Percentiles rank a stretch among this genome's conserved stretches.
These are phyloP conservation scores for Shiraia bambusicola DNA, from an alignment of 2,329 filamentous ascomycete genomes.

Conservation along the genomic window DNA sequence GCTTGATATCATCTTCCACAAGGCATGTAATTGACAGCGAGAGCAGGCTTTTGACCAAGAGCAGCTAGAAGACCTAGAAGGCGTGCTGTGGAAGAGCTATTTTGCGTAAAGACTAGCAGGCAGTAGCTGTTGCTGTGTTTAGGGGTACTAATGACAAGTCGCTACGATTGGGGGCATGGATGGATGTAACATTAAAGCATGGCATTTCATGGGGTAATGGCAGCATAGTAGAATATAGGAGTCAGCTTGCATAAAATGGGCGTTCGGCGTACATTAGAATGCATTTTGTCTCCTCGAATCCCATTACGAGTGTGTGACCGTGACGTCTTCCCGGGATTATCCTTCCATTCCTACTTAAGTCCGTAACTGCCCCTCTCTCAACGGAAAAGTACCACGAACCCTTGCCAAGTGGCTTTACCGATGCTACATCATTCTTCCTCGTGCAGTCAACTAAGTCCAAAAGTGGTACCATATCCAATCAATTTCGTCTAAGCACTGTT, in stretches of 20 bases:
- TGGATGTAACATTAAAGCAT: slow-evolving; percentile 11
- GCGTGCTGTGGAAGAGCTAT: slow-evolving; percentile 99
- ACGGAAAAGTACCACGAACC: slow-evolving; percentile 10
- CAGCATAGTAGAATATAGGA: slow-evolving; percentile 5
- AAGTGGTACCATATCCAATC: neutral
- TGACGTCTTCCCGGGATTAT: too few relatives aligned
- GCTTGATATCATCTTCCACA: neutral
- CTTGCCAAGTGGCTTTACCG: neutral
- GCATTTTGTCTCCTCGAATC: neutral
- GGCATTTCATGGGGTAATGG: slow-evolving; percentile 1
- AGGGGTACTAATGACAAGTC: neutral
- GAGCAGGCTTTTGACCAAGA: slow-evolving; percentile 77
- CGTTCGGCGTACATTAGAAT: slow-evolving; percentile 1
- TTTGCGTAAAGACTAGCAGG: slow-evolving; percentile 67
- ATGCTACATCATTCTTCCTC: slow-evolving; percentile 5
- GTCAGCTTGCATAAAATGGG: slow-evolving; percentile 2
- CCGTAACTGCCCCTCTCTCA: slow-evolving; percentile 23
- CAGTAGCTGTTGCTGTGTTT: neutral
- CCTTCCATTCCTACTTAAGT: slow-evolving; percentile 3
- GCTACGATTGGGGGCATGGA: neutral
- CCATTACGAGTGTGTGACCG: too few relatives aligned
- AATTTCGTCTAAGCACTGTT: too few relatives aligned
- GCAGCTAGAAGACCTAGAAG: slow-evolving; percentile 91
- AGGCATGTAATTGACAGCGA: slow-evolving; percentile 4
- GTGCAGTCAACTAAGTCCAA: neutral